Conservation (phyloP, 148 eudicot species). For the Fagopyrum tataricum region DNA sequence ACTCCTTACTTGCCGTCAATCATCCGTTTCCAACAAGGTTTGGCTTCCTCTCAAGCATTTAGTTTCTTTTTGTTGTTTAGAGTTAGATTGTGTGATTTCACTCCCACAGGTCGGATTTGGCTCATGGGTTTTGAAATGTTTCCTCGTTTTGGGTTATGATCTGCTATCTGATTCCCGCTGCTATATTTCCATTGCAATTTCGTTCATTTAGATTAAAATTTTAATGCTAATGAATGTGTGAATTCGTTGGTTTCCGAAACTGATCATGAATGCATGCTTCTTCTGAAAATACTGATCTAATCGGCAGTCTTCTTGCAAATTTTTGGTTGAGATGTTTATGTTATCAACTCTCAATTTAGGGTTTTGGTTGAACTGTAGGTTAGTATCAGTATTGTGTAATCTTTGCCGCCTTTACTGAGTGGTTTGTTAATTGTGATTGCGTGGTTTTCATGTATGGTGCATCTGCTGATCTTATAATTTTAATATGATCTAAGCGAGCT, state of each 20-base stretch:
- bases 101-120: neutral
- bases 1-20: neutral
- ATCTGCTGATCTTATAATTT: neutral
- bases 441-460: neutral
- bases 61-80: neutral
- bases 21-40: neutral
- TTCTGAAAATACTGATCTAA: neutral
- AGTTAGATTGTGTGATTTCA: neutral
- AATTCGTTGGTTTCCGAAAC: neutral
- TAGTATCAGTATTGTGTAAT: neutral
- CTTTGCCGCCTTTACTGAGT: neutral
- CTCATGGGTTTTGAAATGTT: neutral
- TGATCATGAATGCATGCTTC: neutral
- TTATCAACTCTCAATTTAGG: neutral
- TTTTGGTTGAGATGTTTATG: too few relatives aligned
- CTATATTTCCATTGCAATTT: neutral
- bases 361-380: neutral
- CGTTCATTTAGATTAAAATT: neutral
- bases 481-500: neutral
- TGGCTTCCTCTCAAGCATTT: neutral
- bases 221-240: neutral
- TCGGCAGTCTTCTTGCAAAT: too few relatives aligned
- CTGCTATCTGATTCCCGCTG: neutral
- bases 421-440: neutral
- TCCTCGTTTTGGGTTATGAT: neutral